Conservation (phyloP, 257 asterid species). For the Prunella vulgaris region DNA sequence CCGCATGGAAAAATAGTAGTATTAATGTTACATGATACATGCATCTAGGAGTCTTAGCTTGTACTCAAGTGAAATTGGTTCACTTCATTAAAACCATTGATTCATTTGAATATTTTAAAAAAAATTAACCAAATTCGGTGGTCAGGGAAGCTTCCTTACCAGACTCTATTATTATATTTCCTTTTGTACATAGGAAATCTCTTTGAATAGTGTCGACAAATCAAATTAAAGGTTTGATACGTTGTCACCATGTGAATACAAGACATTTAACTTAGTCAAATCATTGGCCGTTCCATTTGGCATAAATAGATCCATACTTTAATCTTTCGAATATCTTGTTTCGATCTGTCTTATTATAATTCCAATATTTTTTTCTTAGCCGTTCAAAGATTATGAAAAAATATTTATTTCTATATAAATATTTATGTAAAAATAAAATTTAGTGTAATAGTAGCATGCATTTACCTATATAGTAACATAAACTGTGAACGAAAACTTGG, state of each 20-base stretch:
- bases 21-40: too few species aligned
- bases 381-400: too few species aligned
- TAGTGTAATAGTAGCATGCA: too few species aligned
- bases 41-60: background rate
- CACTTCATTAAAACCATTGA: background rate
- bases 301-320: background rate
- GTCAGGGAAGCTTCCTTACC: background rate
- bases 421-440: too few species aligned
- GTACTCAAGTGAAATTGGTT: background rate
- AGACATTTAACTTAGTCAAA: conserved; percentile 24
- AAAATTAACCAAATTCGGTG: background rate
- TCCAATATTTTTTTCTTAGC: too few species aligned
- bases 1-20: too few species aligned
- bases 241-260: background rate
- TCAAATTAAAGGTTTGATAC: background rate
- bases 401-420: too few species aligned
- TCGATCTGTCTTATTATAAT: background rate
- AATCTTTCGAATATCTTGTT: conserved; percentile 10
- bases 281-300: conserved; percentile 13
- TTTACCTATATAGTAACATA: too few species aligned
- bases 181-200: background rate
- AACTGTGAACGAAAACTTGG: too few species aligned
- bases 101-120: background rate
- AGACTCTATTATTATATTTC: background rate
- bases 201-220: background rate